Conservation (phyloP, 2,329 filamentous ascomycete genomes). For the Plectosphaerella cucumerina region DNA sequence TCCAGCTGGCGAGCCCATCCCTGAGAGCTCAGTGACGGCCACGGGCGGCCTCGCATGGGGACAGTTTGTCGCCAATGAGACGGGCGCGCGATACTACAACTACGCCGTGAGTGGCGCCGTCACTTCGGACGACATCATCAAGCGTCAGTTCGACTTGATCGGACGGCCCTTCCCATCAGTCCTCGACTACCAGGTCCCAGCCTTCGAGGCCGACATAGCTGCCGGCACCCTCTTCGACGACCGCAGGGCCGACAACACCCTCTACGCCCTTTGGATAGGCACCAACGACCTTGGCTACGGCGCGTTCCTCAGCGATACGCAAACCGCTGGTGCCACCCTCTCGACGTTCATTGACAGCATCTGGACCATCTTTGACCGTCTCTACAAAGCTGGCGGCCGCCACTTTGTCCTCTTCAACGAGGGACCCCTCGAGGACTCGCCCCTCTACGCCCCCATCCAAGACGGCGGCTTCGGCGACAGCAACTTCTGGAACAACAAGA, state of each 20-base stretch:
- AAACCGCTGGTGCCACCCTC: constrained; percentile 55
- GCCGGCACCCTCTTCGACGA: constrained; percentile 37
- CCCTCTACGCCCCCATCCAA: constrained; percentile 55
- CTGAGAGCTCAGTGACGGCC: constrained; percentile 46
- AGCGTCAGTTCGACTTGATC: constrained; percentile 47
- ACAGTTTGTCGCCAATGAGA: constrained; percentile 58
- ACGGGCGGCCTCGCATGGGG: constrained; percentile 67
- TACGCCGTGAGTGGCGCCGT: constrained; percentile 72
- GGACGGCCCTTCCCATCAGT: constrained; percentile 57
- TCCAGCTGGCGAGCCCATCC: constrained; percentile 51
- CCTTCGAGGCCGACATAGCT: constrained; percentile 46
- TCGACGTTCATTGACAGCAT: constrained; percentile 65
- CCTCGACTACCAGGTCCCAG: constrained; percentile 55
- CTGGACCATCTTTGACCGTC: constrained; percentile 54
- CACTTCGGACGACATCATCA: constrained; percentile 65
- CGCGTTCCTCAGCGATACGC: constrained; percentile 63
- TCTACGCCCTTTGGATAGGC: constrained; percentile 76
- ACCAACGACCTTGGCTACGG: constrained; percentile 71
- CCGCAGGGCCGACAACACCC: constrained; percentile 52
- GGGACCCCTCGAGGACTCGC: constrained; percentile 62
- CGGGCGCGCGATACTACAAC: constrained; percentile 55
- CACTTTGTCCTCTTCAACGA: constrained; percentile 70
- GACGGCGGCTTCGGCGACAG: constrained; percentile 35
- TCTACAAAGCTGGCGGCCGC: constrained; percentile 64
- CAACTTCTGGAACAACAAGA: constrained; percentile 43